These are phyloP conservation scores for Kwoniella botswanensis DNA, from an alignment of 768 basidiomycete genomes.

Conservation along the genomic window DNA sequence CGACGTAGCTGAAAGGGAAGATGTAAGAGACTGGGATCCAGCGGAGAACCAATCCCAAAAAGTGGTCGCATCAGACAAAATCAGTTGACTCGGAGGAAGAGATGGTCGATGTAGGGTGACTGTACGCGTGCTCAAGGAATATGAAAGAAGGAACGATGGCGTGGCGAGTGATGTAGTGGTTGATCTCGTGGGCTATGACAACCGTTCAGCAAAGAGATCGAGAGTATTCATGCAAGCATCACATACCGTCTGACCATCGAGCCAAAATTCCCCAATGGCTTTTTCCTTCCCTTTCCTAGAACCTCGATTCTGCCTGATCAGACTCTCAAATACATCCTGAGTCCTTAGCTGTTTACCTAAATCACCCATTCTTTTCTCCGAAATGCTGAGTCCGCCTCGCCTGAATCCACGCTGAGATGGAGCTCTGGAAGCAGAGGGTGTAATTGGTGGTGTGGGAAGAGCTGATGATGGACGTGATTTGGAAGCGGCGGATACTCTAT, in stretches of 20 bases:
- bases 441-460: constrained; percentile 40
- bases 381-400: constrained; percentile 14
- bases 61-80: constrained; percentile 30
- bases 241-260: constrained; percentile 57
- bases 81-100: not conserved
- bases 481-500: constrained; percentile 32
- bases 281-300: constrained; percentile 42
- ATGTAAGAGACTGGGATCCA: constrained; percentile 24
- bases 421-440: constrained; percentile 23
- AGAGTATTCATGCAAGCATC: not conserved
- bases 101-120: constrained; percentile 41
- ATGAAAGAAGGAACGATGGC: constrained; percentile 53
- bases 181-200: constrained; percentile 44
- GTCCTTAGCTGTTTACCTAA: constrained; percentile 32
- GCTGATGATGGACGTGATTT: constrained; percentile 13
- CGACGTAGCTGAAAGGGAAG: not conserved
- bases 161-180: constrained; percentile 51
- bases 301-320: constrained; percentile 16
- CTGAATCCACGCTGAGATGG: constrained; percentile 1
- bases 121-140: constrained; percentile 38
- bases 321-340: constrained; percentile 43
- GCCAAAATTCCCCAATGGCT: constrained; percentile 54
- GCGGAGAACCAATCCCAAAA: constrained; percentile 55
- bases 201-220: not conserved
- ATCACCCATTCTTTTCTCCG: constrained; percentile 38